Conservation (phyloP, 2,329 filamentous ascomycete genomes). For the Pezicula neosporulosa region DNA sequence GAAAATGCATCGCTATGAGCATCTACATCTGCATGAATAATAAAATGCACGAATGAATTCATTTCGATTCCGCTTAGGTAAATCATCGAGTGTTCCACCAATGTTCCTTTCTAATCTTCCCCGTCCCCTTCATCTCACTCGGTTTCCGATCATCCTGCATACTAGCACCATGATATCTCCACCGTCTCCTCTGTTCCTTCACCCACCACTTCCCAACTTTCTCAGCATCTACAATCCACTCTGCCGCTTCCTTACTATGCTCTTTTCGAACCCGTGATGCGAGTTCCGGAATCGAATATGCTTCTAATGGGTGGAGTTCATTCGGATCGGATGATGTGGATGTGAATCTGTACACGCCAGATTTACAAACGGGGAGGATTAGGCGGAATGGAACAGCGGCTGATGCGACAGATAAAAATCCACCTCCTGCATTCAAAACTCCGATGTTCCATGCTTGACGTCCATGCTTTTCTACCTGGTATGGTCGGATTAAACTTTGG, state of each 20-base stretch:
- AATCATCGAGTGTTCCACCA: conserved; percentile 18
- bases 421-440: conserved; percentile 24
- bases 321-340: conserved; percentile 30
- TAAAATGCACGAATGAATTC: too few species aligned
- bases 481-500: conserved; percentile 41
- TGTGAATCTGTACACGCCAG: conserved; percentile 29
- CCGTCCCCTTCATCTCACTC: conserved; percentile 16
- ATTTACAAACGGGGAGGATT: conserved; percentile 22
- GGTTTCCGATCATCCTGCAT: conserved; percentile 20
- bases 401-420: conserved; percentile 19
- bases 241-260: conserved; percentile 29
- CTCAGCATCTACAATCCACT: conserved; percentile 33
- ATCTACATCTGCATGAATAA: too few species aligned
- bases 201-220: conserved; percentile 36
- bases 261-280: conserved; percentile 19
- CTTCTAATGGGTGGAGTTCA: conserved; percentile 28
- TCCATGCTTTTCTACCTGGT: conserved; percentile 28
- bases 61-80: too few species aligned
- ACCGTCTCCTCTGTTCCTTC: conserved; percentile 26
- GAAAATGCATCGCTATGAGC: too few species aligned
- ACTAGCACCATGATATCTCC: conserved; percentile 19
- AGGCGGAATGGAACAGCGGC: conserved; percentile 19
- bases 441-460: conserved; percentile 26
- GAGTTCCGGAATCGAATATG: conserved; percentile 28
- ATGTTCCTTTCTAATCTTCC: conserved; percentile 19